Conservation (phyloP, 352 stramenopile species). For the Globisporangium cylindrosporum region DNA sequence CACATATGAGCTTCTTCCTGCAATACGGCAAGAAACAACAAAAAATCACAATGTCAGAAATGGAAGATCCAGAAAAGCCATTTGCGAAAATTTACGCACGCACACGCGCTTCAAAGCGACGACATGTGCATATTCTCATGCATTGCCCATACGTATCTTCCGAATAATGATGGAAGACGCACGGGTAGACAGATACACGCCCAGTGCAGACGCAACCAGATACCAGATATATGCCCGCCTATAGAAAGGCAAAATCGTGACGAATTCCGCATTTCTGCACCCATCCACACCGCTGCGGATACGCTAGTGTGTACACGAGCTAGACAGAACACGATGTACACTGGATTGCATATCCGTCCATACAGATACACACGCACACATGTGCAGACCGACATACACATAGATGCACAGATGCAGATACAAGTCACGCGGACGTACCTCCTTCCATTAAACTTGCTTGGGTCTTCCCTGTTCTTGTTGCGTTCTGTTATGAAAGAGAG, state of each 20-base stretch:
- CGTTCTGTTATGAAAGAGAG: constrained; percentile 23
- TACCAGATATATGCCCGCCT: neutral
- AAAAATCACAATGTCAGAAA: constrained; percentile 5
- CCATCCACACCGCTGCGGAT: neutral
- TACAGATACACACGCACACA: neutral
- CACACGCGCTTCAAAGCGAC: neutral
- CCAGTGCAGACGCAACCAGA: neutral
- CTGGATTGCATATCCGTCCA: neutral
- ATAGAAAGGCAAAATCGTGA: neutral
- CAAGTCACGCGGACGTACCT: constrained; percentile 23
- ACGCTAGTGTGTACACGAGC: neutral
- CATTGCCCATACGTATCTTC: neutral
- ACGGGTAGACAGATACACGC: neutral
- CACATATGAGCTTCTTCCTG: constrained; percentile 76
- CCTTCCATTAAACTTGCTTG: constrained; percentile 40
- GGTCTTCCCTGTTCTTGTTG: constrained; percentile 24
- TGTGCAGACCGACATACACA: neutral
- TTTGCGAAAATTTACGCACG: neutral
- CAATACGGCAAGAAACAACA: neutral
- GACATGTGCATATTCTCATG: neutral
- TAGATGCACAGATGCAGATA: neutral
- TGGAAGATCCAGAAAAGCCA: neutral
- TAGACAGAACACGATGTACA: neutral
- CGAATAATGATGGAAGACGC: neutral
- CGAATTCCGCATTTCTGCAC: constrained; percentile 5